Evolutionary conservation across 306 rosid genomes (phyloP), one percentile per base, ranked within the genome.

Genomic region (Malus sieversii): DNA sequence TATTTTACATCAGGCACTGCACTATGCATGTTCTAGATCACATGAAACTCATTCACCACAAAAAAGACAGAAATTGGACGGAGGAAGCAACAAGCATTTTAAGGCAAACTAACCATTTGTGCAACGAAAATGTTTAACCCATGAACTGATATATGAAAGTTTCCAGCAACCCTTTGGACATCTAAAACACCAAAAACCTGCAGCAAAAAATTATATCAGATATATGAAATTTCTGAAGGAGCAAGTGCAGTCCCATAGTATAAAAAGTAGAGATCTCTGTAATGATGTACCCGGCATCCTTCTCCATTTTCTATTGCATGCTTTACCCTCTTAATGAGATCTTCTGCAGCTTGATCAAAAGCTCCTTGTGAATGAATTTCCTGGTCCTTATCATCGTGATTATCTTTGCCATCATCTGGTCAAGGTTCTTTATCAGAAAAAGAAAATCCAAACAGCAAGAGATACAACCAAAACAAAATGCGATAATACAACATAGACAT

Each of bases 81-180:
- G 58, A 68, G 3, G 62, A n/a, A 38, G 70, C 40, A 58, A 40
- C 20, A 40, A 40, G 44, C 9, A 45, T 40, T 40, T 19, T 30
- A 71, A 42, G 38, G 40, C 10, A 68, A 77, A 72, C 89, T 71
- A 68, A 91, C 98, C 96, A 84, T 89, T 84, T 93, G 93, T n/a
- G 98, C 98, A 71, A 89, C 97, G 72, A 89, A 93, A 44, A 93
- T 91, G 82, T 93, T 93, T 32, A 93, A 81, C 63, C 98, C 98
- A 70, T 93, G 98, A 73, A 93, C 93, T 73, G 98, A 93, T 68
- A 91, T 79, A 77, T 93, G 98, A 79, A 93, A 93, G 83, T 93
- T 93, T 75, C 98, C 97, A 74, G 98, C 98, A 77, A 91, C 97
- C 78, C 98, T 87, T 76, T 93, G 97, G 76, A 93, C 98, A 85